Conservation (phyloP, 108 stramenopile species). For the Discostella pseudostelligera region DNA sequence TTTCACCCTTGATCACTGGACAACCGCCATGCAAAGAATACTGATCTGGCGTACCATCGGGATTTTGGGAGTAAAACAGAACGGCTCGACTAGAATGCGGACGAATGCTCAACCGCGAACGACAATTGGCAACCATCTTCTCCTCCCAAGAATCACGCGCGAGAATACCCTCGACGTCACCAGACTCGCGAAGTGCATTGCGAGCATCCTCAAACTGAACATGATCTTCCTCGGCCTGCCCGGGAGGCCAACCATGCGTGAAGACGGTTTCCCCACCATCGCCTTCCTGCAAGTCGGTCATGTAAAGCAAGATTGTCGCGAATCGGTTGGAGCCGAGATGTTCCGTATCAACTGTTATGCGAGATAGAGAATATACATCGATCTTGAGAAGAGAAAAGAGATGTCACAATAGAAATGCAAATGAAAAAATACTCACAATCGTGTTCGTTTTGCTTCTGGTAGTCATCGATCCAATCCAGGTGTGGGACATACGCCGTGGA, state of each 20-base stretch:
- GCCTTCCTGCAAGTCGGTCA: constrained; percentile 79
- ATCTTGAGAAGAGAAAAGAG: neutral
- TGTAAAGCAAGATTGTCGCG: constrained; percentile 95
- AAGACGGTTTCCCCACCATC: constrained; percentile 97
- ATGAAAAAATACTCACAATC: constrained; percentile 44
- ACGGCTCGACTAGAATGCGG: constrained; percentile 78
- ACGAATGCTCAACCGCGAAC: constrained; percentile 63
- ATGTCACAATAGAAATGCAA: neutral
- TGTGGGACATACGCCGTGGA: constrained; percentile 91
- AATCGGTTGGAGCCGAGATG: constrained; percentile 87
- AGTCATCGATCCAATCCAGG: constrained; percentile 90
- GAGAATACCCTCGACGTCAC: constrained; percentile 50
- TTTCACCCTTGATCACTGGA: constrained; percentile 67
- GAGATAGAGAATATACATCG: neutral
- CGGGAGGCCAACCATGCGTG: constrained; percentile 58
- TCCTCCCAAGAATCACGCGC: constrained; percentile 81
- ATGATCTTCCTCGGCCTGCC: constrained; percentile 46
- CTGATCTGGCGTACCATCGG: constrained; percentile 74
- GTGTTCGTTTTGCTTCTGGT: constrained; percentile 42
- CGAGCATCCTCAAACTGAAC: constrained; percentile 26
- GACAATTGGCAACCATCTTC: constrained; percentile 72
- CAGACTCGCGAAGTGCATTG: constrained; percentile 44
- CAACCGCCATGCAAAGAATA: constrained; percentile 87
- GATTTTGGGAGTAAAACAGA: constrained; percentile 84
- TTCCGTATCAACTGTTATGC: constrained; percentile 46